These are phyloP conservation scores for Xylogone sp. DNA, from an alignment of 2,329 filamentous ascomycete species.

Conservation along the genomic window DNA sequence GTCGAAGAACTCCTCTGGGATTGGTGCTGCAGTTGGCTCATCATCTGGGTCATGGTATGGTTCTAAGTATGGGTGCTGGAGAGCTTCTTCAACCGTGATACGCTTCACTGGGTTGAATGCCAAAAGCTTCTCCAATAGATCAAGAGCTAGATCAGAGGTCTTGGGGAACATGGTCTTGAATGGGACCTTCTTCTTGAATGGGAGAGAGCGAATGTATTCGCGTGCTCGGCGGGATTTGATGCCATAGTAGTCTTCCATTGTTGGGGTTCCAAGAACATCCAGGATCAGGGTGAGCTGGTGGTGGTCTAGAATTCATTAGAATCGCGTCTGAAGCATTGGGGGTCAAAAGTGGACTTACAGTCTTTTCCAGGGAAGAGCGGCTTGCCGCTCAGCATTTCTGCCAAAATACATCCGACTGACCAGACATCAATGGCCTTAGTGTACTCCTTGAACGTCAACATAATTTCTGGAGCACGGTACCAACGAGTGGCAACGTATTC, in stretches of 20 bases:
- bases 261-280: slow-evolving; percentile 94
- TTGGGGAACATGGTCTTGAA: slow-evolving; percentile 97
- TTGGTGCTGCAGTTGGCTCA: slow-evolving; percentile 92
- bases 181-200: slow-evolving; percentile 99
- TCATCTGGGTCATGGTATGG: slow-evolving; percentile 99
- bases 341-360: slow-evolving; percentile 65
- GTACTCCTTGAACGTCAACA: slow-evolving; percentile 99
- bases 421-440: slow-evolving; percentile 99
- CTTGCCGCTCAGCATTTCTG: slow-evolving; percentile 98
- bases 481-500: slow-evolving; percentile 99
- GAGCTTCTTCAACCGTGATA: slow-evolving; percentile 94
- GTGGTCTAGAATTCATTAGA: slow-evolving; percentile 61
- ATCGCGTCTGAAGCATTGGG: not conserved
- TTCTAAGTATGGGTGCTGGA: slow-evolving; percentile 97
- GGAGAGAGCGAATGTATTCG: slow-evolving; percentile 96
- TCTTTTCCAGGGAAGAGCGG: slow-evolving; percentile 98
- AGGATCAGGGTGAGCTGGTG: slow-evolving; percentile 96
- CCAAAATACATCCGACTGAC: slow-evolving; percentile 97
- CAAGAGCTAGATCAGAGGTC: slow-evolving; percentile 94
- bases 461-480: slow-evolving; percentile 99
- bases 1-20: slow-evolving; percentile 98
- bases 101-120: slow-evolving; percentile 99
- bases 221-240: slow-evolving; percentile 97
- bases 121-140: slow-evolving; percentile 90
- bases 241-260: slow-evolving; percentile 99